A percentile compares a stretch with the other conserved stretches of the same genome.
Conservation (phyloP, 306 rosid species). For the Gastrolobium bilobum region DNA sequence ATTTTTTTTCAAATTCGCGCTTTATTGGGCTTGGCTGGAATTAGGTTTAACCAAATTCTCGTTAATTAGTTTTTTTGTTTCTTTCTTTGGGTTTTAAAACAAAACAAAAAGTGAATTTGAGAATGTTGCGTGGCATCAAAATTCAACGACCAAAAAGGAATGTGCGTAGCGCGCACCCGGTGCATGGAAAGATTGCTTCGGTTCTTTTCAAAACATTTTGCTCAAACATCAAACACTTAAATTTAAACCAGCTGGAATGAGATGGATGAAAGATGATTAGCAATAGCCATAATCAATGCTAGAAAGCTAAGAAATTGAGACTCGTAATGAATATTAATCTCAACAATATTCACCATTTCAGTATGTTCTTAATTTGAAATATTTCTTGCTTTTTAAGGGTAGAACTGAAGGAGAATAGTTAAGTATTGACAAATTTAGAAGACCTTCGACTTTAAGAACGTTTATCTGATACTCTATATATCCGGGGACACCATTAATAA, state of each 20-base stretch:
- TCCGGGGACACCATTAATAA: neutral
- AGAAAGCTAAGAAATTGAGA: conserved; percentile 50
- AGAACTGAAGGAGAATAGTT: conserved; percentile 5
- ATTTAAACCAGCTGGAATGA: conserved; percentile 2
- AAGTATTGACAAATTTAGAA: neutral
- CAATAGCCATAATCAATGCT: conserved; percentile 48
- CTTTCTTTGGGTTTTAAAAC: no score
- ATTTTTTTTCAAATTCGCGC: neutral
- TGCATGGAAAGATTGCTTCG: neutral
- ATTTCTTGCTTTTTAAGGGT: neutral
- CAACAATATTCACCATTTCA: conserved; percentile 25
- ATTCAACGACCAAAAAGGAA: neutral
- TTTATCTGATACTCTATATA: neutral
- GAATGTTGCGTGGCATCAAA: neutral
- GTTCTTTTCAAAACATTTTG: neutral
- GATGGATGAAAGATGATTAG: conserved; percentile 40
- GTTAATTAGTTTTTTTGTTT: neutral
- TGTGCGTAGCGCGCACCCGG: conserved; percentile 49
- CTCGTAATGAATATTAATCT: conserved; percentile 46
- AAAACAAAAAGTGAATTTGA: neutral
- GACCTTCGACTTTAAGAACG: neutral
- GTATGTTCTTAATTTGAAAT: neutral
- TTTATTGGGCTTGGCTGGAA: neutral
- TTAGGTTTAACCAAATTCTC: no score
- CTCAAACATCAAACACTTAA: neutral